A percentile compares a stretch with the other conserved stretches of the same genome.
phyloP scores from a whole-genome alignment of 306 rosid genomes.

The Calophaca sinica region DNA sequence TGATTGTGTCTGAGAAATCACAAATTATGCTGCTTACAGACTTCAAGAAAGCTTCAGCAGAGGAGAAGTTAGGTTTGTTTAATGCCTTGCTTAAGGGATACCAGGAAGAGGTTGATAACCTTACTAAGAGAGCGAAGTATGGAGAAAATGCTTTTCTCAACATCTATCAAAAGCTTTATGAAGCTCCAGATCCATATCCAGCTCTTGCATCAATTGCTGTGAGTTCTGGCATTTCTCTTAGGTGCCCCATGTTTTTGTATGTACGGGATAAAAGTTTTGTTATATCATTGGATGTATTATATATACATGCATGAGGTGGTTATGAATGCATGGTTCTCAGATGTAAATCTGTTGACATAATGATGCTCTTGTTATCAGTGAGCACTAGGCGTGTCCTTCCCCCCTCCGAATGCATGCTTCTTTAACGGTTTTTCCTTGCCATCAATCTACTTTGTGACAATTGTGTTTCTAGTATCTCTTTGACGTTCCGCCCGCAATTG shows the following conservation, averaged over 20 bases:
- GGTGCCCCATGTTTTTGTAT: slow-evolving; percentile 23
- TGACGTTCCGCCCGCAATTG: not conserved
- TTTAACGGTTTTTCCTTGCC: slow-evolving; percentile 9
- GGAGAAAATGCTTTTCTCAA: slow-evolving; percentile 99
- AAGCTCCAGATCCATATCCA: slow-evolving; percentile 98
- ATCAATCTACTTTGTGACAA: slow-evolving; percentile 3
- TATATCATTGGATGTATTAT: slow-evolving; percentile 1
- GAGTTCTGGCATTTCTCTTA: slow-evolving; percentile 53
- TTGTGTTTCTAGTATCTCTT: slow-evolving; percentile 19
- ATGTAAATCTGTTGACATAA: slow-evolving; percentile 18
- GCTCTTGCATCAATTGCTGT: slow-evolving; percentile 91
- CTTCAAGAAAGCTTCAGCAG: slow-evolving; percentile 85
- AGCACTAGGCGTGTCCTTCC: slow-evolving; percentile 4
- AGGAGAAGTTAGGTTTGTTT: slow-evolving; percentile 79
- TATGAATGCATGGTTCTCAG: not conserved
- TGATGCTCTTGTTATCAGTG: slow-evolving; percentile 4
- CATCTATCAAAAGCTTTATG: slow-evolving; percentile 92
- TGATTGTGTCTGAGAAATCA: slow-evolving; percentile 36
- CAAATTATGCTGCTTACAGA: slow-evolving; percentile 57
- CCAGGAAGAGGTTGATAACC: slow-evolving; percentile 97
- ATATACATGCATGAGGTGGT: slow-evolving; percentile 20
- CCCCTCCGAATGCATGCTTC: not conserved
- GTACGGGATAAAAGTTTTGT: not conserved
- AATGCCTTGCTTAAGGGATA: slow-evolving; percentile 83
- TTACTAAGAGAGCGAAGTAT: slow-evolving; percentile 92